Base-by-base conservation (phyloP, 169 alveolate species). In the Plasmodium billcollinsi region DNA sequence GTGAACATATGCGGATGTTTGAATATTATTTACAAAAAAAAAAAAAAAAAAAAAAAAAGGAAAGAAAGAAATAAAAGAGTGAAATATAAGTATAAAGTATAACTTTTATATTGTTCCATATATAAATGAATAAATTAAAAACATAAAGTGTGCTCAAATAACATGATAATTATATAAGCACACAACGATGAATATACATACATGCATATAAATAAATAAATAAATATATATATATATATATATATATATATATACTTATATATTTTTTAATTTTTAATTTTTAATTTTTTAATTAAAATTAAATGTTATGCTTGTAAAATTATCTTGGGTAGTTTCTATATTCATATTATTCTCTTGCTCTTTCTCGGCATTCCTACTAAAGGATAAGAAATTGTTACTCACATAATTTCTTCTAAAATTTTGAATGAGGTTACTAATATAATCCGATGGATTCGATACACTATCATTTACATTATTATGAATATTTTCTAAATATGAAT, bases 231-330 rank as follows among this genome's bases (percentile, higher is more conserved):
- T 11, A 14, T 33, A 39, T 66, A 26, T 33, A 2, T 47, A 0
- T 45, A 66, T n/a, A 29, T 20, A 63, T 9, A 29, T 3, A 20
- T 63, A 65, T 3, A 9, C 15, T n/a, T 33, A 26, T 29, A 0
- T 47, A 0, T 54, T 11, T 20, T 52, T 54, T 24, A 9, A 3
- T 18, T 15, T 39, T 15, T 39, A 43, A n/a, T n/a, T 18, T 29
- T 21, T 15, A n/a, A 9, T 45, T 5, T 2, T 70, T 39, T 71
- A 83, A 58, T 83, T 83, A 83, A 83, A 83, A 33, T 83, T 83
- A 63, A 83, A 83, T 12, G 91, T 83, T 29, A 83, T 7, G 59
- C 91, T 67, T 6, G 91, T 70, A 58, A 54, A 45, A 33, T 83
- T 52, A 83, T 83, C 91, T 61, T 54, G 91, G 33, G 59, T 73